phyloP scores from a whole-genome alignment of 2,329 filamentous ascomycete genomes.

The Colletotrichum plurivorum region DNA sequence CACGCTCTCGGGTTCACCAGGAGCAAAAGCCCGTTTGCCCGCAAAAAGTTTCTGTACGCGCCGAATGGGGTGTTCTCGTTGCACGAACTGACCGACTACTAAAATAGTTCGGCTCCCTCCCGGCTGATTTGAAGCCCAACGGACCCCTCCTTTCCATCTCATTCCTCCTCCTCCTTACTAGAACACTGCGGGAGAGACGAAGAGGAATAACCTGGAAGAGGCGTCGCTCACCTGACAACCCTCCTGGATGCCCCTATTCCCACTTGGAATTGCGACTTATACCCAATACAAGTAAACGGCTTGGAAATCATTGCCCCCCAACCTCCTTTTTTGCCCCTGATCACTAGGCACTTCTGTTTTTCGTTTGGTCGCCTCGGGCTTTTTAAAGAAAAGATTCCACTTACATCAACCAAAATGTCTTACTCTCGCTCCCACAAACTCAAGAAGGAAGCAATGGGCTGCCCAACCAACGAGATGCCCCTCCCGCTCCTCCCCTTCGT shows the following conservation, averaged over 20 bases:
- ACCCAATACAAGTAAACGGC: neutral
- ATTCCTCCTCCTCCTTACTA: too few species aligned
- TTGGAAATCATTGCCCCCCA: neutral
- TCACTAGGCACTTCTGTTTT: neutral
- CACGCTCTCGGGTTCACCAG: slow-evolving; percentile 4
- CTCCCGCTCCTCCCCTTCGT: slow-evolving; percentile 33
- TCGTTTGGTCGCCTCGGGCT: neutral
- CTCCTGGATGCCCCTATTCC: neutral
- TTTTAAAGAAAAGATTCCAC: too few species aligned
- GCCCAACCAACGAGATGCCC: slow-evolving; percentile 26
- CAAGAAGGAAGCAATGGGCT: slow-evolving; percentile 25
- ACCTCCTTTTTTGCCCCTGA: neutral
- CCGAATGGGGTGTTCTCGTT: neutral
- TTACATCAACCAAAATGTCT: slow-evolving; percentile 9
- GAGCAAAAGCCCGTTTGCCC: slow-evolving; percentile 1
- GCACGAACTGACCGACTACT: neutral
- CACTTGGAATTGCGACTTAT: neutral
- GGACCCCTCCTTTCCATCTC: neutral
- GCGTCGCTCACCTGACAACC: slow-evolving; percentile 6
- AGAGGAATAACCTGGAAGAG: neutral
- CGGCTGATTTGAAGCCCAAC: neutral
- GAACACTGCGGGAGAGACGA: neutral
- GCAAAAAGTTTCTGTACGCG: neutral
- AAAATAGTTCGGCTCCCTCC: slow-evolving; percentile 11
- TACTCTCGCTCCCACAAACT: slow-evolving; percentile 14